Evolutionary conservation across 495 filamentous ascomycete genomes (phyloP).

Genomic region (Aspergillus sparsus): DNA sequence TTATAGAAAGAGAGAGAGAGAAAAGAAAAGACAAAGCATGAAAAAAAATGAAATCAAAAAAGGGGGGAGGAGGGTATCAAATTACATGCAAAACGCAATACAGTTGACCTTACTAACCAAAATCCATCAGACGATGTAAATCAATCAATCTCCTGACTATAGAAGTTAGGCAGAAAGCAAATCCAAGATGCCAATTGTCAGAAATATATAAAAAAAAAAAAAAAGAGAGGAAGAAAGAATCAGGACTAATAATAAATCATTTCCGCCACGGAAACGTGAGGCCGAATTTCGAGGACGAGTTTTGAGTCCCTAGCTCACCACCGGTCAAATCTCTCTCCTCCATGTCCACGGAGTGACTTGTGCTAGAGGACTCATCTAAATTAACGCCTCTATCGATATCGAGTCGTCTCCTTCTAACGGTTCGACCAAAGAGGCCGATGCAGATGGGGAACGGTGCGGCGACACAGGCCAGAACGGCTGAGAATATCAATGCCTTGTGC

Average conservation of each 20-base stretch:
- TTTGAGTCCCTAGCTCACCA: conserved; percentile 1
- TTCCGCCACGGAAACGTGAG: conserved; percentile 10
- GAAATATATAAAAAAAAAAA: no score
- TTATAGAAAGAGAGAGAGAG: no score
- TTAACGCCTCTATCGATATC: conserved; percentile 52
- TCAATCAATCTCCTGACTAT: no score
- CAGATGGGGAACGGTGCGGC: conserved; percentile 66
- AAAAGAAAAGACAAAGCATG: no score
- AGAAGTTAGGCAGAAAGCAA: no score
- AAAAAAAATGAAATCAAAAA: no score
- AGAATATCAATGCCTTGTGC: conserved; percentile 72
- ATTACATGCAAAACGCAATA: no score
- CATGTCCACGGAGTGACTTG: not conserved
- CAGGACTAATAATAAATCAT: not conserved
- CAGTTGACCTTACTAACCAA: no score
- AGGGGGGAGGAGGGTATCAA: no score
- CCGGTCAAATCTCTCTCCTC: not conserved
- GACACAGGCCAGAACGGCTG: conserved; percentile 66
- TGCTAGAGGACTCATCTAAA: conserved; percentile 20
- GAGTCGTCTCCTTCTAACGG: conserved; percentile 56
- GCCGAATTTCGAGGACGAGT: conserved; percentile 7
- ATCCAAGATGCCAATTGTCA: no score
- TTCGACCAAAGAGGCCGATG: conserved; percentile 65
- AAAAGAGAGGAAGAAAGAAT: no score
- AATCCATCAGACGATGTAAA: no score